These are phyloP conservation scores for Talaromyces pinophilus DNA, from an alignment of 2,329 filamentous ascomycete genomes.

Conservation along the genomic window DNA sequence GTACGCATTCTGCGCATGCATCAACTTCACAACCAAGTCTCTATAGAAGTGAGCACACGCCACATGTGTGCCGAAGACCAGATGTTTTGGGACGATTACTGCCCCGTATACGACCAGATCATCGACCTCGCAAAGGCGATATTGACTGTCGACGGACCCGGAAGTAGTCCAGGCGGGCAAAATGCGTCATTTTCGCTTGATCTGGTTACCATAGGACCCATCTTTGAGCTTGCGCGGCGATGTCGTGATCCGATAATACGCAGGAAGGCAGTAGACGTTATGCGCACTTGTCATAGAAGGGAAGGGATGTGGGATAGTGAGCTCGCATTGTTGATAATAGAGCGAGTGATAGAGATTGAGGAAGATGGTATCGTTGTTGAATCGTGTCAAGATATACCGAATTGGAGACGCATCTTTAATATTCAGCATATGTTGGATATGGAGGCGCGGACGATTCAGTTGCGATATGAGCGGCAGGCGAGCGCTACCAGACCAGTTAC, in stretches of 20 bases:
- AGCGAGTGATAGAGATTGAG: slow-evolving; percentile 15
- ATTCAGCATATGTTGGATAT: slow-evolving; percentile 9
- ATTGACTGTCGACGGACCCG: not conserved
- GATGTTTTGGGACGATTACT: slow-evolving; percentile 18
- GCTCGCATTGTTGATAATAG: slow-evolving; percentile 4
- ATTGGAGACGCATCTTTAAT: slow-evolving; percentile 15
- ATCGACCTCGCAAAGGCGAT: slow-evolving; percentile 7
- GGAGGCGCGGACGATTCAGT: slow-evolving; percentile 9
- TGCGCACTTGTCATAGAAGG: slow-evolving; percentile 13
- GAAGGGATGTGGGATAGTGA: slow-evolving; percentile 18
- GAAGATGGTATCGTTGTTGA: slow-evolving; percentile 6
- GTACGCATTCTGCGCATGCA: slow-evolving; percentile 15
- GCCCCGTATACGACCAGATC: not conserved
- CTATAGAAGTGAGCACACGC: slow-evolving; percentile 8
- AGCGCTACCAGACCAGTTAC: not conserved
- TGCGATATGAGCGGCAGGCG: slow-evolving; percentile 14
- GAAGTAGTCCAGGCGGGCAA: not conserved
- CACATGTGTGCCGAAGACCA: slow-evolving; percentile 1
- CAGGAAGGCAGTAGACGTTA: slow-evolving; percentile 1
- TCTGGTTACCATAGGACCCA: slow-evolving; percentile 1
- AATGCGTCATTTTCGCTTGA: slow-evolving; percentile 2
- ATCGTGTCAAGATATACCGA: slow-evolving; percentile 9
- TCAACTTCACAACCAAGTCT: slow-evolving; percentile 11
- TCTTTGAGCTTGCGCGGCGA: slow-evolving; percentile 16
- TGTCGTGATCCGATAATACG: slow-evolving; percentile 16